Conservation (phyloP, 2,329 filamentous ascomycete species). For the Fusarium goolgardi region DNA sequence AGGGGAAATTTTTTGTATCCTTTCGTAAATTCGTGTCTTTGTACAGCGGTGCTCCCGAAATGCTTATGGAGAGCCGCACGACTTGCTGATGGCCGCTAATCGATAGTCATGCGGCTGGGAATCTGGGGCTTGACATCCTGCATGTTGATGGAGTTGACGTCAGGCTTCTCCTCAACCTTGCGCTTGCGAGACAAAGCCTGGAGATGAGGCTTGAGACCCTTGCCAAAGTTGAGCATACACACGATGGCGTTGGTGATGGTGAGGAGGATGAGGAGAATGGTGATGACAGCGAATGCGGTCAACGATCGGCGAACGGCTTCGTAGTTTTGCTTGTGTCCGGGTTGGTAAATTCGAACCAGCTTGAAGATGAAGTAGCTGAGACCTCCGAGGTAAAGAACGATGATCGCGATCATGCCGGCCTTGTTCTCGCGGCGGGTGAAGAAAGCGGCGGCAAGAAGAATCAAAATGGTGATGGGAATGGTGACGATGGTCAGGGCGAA, state of each 20-base stretch:
- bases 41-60: slow-evolving; percentile 43
- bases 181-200: slow-evolving; percentile 59
- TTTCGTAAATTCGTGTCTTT: slow-evolving; percentile 55
- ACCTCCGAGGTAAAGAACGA: slow-evolving; percentile 87
- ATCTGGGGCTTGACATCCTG: slow-evolving; percentile 67
- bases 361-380: slow-evolving; percentile 98
- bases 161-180: slow-evolving; percentile 65
- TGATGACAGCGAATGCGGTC: slow-evolving; percentile 94
- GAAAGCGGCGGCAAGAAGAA: slow-evolving; percentile 85
- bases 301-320: slow-evolving; percentile 83
- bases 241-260: slow-evolving; percentile 89
- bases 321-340: slow-evolving; percentile 70
- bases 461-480: slow-evolving; percentile 89
- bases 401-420: slow-evolving; percentile 79
- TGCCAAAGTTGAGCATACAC: slow-evolving; percentile 91
- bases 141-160: slow-evolving; percentile 66
- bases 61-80: slow-evolving; percentile 18
- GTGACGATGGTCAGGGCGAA: slow-evolving; percentile 89
- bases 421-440: slow-evolving; percentile 88
- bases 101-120: slow-evolving; percentile 71
- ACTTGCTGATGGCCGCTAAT: slow-evolving; percentile 53
- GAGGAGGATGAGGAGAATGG: slow-evolving; percentile 85
- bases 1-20: slow-evolving; percentile 41
- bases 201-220: slow-evolving; percentile 89
- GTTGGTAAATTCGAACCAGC: slow-evolving; percentile 92